Evolutionary conservation across 768 basidiomycete species (phyloP).

Genomic region (Tubosaeta sp.): DNA sequence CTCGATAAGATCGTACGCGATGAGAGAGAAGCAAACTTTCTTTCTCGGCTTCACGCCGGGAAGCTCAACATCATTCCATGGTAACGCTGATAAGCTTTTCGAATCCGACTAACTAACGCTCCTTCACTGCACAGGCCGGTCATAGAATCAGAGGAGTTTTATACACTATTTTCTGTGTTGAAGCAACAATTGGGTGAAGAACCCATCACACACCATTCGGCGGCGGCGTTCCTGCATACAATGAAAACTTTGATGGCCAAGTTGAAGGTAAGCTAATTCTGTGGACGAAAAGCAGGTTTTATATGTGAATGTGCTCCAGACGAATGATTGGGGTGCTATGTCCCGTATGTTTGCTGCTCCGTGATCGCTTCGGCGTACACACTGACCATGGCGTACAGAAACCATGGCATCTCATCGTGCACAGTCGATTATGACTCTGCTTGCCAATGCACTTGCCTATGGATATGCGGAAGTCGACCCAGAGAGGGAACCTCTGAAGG

Average conservation of each 20-base stretch:
- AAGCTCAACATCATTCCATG: constrained; percentile 56
- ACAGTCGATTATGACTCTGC: constrained; percentile 40
- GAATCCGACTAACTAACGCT: too few relatives aligned
- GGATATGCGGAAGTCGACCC: constrained; percentile 45
- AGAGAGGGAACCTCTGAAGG: constrained; percentile 52
- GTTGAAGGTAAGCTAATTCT: constrained; percentile 42
- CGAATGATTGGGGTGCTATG: constrained; percentile 63
- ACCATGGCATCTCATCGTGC: constrained; percentile 47
- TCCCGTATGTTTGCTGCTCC: constrained; percentile 41
- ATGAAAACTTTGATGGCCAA: constrained; percentile 67
- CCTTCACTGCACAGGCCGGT: constrained; percentile 36
- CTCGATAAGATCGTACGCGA: constrained; percentile 57
- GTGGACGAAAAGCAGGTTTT: neutral
- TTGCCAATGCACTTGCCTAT: constrained; percentile 45
- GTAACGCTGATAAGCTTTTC: constrained; percentile 29
- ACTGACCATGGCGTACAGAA: constrained; percentile 28
- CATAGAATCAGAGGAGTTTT: constrained; percentile 58
- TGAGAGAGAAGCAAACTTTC: constrained; percentile 60
- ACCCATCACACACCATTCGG: constrained; percentile 42
- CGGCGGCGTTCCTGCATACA: constrained; percentile 50
- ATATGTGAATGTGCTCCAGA: constrained; percentile 32
- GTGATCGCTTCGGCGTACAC: neutral
- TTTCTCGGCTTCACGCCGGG: constrained; percentile 54
- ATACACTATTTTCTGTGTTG: constrained; percentile 46
- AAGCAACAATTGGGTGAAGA: constrained; percentile 48